Evolutionary conservation across 2,329 filamentous ascomycete genomes (phyloP).

Genomic region (Penicillium sp.): DNA sequence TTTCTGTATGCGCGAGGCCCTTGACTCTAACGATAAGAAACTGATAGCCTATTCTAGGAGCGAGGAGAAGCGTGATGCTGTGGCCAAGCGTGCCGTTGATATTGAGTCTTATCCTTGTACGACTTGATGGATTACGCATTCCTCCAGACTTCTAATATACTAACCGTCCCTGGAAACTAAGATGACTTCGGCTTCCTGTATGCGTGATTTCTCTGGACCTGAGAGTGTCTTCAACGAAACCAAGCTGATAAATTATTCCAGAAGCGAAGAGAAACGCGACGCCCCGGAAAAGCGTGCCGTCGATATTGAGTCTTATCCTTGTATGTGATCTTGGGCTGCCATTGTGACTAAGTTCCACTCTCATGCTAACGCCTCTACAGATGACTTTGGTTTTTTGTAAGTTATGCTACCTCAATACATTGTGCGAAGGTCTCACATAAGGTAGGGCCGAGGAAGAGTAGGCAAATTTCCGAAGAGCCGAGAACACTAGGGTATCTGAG

Average conservation of each 20-base stretch:
- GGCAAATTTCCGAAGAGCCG: too few species aligned
- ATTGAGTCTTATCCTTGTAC: slow-evolving; percentile 2
- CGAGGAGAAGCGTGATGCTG: not conserved
- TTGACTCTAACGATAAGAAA: too few species aligned
- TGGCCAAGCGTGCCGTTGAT: slow-evolving; percentile 1
- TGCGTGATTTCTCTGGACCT: not conserved
- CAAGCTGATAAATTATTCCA: not conserved
- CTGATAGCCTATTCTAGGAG: not conserved
- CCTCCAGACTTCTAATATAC: not conserved
- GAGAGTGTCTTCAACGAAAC: not conserved
- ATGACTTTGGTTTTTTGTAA: slow-evolving; percentile 6
- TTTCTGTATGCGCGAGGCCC: not conserved
- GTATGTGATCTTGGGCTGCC: not conserved
- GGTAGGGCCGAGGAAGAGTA: slow-evolving; percentile 2
- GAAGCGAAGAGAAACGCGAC: not conserved
- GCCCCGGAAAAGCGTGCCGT: not conserved
- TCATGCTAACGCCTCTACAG: not conserved
- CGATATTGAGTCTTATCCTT: slow-evolving; percentile 4
- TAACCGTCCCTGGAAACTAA: not conserved
- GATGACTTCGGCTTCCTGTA: slow-evolving; percentile 4
- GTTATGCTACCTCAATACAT: not conserved
- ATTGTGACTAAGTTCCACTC: not conserved
- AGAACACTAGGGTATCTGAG: too few species aligned
- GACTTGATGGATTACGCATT: not conserved
- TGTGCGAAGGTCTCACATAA: not conserved